A percentile compares a stretch with the other conserved stretches of the same genome.
phyloP scores from a whole-genome alignment of 495 filamentous ascomycete genomes.

The Paragyromitra xinjiangensis region DNA sequence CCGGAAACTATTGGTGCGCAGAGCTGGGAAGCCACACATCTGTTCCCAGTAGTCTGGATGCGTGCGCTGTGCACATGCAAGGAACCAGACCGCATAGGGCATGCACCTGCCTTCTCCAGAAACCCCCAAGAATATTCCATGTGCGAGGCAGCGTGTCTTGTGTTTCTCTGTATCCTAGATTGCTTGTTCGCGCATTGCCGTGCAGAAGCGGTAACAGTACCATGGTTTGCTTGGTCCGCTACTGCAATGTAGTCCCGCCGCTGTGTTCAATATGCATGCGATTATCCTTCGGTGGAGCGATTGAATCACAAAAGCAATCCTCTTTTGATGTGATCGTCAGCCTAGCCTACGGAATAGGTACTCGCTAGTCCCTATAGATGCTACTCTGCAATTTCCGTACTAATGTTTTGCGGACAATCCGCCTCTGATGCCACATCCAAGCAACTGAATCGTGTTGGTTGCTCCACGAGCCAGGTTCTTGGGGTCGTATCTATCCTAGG shows the following conservation, averaged over 20 bases:
- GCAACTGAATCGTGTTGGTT: constrained; percentile 29
- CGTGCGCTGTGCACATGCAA: constrained; percentile 45
- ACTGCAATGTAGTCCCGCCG: constrained; percentile 33
- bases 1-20: constrained; percentile 21
- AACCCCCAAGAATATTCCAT: constrained; percentile 45
- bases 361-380: constrained; percentile 31
- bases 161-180: constrained; percentile 14
- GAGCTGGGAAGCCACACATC: constrained; percentile 26
- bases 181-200: constrained; percentile 40
- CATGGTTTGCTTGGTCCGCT: constrained; percentile 50
- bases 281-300: constrained; percentile 20
- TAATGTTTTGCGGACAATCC: constrained; percentile 24
- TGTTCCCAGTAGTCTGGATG: constrained; percentile 43
- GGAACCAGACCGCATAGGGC: constrained; percentile 25
- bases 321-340: constrained; percentile 28
- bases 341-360: constrained; percentile 16
- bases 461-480: constrained; percentile 38
- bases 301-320: constrained; percentile 19
- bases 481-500: constrained; percentile 10
- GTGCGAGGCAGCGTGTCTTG: constrained; percentile 12
- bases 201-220: constrained; percentile 54
- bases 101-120: constrained; percentile 51
- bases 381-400: constrained; percentile 26
- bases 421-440: constrained; percentile 24
- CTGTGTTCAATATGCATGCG: constrained; percentile 39